Base-by-base conservation (phyloP, 257 asterid genomes). In the Fraxinus excelsior region DNA sequence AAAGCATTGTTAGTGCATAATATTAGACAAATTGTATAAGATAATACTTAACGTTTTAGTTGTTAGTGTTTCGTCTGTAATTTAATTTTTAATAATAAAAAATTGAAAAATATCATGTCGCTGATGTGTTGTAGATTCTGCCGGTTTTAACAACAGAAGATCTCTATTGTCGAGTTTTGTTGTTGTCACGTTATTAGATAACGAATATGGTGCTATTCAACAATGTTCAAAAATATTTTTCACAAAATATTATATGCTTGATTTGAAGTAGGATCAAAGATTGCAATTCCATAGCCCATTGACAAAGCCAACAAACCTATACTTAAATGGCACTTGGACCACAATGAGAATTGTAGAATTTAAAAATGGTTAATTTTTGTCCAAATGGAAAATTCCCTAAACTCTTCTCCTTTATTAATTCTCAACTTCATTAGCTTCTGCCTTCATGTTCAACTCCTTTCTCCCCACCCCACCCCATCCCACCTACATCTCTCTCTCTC, bases 211-310 rank as follows among this genome's bases (percentile, higher is more conserved):
- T 46, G 5, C 7, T 4, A 46, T 46, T 46, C 16, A 42, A 42
- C 16, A 2, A 42, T 42, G 18, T 42, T 42, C 3, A n/a, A n/a
- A n/a, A n/a, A n/a, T n/a, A n/a, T 1, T 58, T 19, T 62, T 37
- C 28, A 56, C 38, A 35, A 67, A 71, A 31, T 37, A 79, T 25
- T 80, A 51, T 51, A 70, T 78, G 69, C 51, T 81, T 44, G 56
- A 66, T 77, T 28, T 38, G 44, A 74, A 76, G 81, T 74, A 23
- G 79, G 42, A 75, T 78, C 74, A 80, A 85, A 87, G 84, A 70
- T 85, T 87, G 75, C 37, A 76, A 69, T 70, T 34, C 23, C 79
- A 74, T 67, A 18, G 46, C 68, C 80, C 80, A 62, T 75, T 79
- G 66, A 76, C 82, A 82, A 79, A 71, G 79, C 81, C 82, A 74